A percentile compares a stretch with the other conserved stretches of the same genome.
Evolutionary conservation across 2,329 filamentous ascomycete species (phyloP).

Genomic region (Rutstroemia sp.): DNA sequence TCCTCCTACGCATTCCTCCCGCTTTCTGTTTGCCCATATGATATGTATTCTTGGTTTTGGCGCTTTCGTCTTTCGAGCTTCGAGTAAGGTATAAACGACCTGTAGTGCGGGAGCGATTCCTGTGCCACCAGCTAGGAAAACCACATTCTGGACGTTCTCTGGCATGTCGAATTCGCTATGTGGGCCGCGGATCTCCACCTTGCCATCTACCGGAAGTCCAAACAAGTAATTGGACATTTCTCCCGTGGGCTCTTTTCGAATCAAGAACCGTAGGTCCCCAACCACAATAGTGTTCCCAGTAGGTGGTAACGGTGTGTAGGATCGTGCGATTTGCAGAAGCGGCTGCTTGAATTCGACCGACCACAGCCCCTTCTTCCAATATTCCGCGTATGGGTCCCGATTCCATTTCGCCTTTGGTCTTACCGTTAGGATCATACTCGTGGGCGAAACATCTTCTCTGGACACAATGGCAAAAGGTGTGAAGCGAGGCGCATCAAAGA

Average conservation of each 20-base stretch:
- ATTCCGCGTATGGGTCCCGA: conserved; percentile 33
- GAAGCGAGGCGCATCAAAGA: conserved; percentile 54
- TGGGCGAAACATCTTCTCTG: conserved; percentile 56
- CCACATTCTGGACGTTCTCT: conserved; percentile 44
- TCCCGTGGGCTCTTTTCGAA: conserved; percentile 70
- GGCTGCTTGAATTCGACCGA: conserved; percentile 93
- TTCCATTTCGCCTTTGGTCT: conserved; percentile 29
- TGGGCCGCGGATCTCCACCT: conserved; percentile 73
- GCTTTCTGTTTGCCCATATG: conserved; percentile 70
- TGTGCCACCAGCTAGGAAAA: conserved; percentile 79
- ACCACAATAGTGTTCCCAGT: conserved; percentile 25
- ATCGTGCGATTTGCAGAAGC: conserved; percentile 80
- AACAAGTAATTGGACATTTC: conserved; percentile 83
- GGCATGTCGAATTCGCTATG: conserved; percentile 59
- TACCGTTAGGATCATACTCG: conserved; percentile 62
- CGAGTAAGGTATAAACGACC: conserved; percentile 56
- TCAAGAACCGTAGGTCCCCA: conserved; percentile 59
- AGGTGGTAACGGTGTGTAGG: conserved; percentile 82
- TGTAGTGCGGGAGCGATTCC: conserved; percentile 88
- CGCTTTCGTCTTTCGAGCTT: conserved; percentile 24
- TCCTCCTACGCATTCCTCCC: conserved; percentile 56
- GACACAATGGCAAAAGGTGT: conserved; percentile 56
- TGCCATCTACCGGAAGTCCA: conserved; percentile 51
- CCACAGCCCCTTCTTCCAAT: conserved; percentile 65
- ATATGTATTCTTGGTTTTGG: conserved; percentile 51